phyloP scores from a whole-genome alignment of 225 moss, liverwort and hornwort species.

The Neckera pumila region DNA sequence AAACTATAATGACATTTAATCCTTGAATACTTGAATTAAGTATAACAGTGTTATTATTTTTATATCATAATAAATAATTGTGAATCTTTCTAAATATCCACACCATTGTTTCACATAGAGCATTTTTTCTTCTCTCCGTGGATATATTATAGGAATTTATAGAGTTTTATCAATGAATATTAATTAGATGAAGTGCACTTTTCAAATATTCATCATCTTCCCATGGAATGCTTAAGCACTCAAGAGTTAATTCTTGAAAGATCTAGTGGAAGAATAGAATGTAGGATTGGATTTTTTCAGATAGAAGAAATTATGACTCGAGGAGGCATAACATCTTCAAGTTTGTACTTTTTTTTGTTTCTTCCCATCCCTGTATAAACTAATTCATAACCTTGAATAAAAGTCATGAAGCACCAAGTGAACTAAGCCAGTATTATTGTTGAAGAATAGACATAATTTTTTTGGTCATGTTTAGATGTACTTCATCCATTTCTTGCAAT shows the following conservation, averaged over 20 bases:
- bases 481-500: accelerated
- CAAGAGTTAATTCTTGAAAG: accelerated
- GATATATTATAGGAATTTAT: too few relatives aligned
- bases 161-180: too few relatives aligned
- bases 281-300: not conserved
- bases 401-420: accelerated
- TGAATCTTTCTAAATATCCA: not conserved
- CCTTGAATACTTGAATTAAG: not conserved
- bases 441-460: not conserved
- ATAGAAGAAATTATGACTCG: not conserved
- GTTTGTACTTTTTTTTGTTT: too few relatives aligned
- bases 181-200: too few relatives aligned
- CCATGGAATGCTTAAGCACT: too few relatives aligned
- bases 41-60: accelerated
- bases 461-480: accelerated
- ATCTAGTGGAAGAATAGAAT: accelerated
- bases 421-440: too few relatives aligned
- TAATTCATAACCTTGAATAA: not conserved
- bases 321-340: not conserved
- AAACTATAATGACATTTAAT: accelerated
- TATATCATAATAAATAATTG: too few relatives aligned
- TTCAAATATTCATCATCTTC: too few relatives aligned
- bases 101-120: accelerated
- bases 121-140: accelerated
- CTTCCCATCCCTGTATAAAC: accelerated